Base-by-base conservation (phyloP, 257 asterid species). In the Solanum tacnaense region DNA sequence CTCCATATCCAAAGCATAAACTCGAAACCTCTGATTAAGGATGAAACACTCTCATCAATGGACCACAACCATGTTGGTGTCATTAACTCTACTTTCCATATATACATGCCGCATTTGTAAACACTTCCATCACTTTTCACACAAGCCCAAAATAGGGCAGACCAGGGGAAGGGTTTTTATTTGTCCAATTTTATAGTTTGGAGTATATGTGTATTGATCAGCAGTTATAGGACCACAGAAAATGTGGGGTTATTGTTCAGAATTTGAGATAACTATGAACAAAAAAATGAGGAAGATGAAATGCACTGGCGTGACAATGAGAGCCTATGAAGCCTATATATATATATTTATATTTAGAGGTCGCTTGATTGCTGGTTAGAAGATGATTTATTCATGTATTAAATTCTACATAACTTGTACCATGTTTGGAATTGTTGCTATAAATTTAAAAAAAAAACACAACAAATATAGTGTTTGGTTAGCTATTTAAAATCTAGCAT, bases 51-150 rank as follows among this genome's bases (percentile, higher is more conserved):
- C 5, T 44, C 5, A 44, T 0, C 5, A 44, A 0, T 44, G 52
- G 2, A 44, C 6, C 52, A 44, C 52, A 44, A 44, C 52, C 5
- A 44, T 44, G 16, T 12, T 41, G 15, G 49, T 41, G 49, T 41
- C 49, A 0, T 10, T 44, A 44, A 60, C 67, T 65, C 38, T 73
- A 70, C 58, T 89, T 91, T 88, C 96, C 91, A 90, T 88, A 88
- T 88, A 88, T 90, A 89, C 93, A 88, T 92, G 96, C 94, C 91
- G 92, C 91, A 84, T 83, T 88, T 89, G 67, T 89, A 87, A 82
- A 68, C 84, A 7, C 29, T 83, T 13, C 4, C 6, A 20, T 35
- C 58, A 21, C 78, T 7, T 13, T 70, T 58, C 27, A 84, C 60
- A 84, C 87, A 36, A 84, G 34, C 27, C 62, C 76, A 34, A 62